Base-by-base conservation (phyloP, 352 stramenopile species). In the Blastocystis hominis region DNA sequence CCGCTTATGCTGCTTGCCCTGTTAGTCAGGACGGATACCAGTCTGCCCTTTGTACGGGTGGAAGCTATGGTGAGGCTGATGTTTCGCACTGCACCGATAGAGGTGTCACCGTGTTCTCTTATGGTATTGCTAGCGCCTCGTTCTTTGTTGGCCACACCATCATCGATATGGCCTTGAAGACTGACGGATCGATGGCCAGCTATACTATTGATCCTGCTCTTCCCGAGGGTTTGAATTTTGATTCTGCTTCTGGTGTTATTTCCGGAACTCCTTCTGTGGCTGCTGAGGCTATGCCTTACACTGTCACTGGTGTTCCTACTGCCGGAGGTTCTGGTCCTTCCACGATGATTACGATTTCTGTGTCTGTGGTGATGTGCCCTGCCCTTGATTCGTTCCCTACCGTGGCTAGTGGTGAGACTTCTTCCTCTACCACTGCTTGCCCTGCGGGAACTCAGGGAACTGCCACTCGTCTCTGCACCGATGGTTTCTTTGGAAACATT, bases 21-120 rank as follows among this genome's bases (percentile, higher is more conserved):
- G n/a, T n/a, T 3, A 64, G 36, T 34, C 24, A 46, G 7, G 70
- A 80, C 46, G 70, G 70, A 64, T 80, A 62, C 0, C 44, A 38
- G 36, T 80, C 70, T 64, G 70, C 70, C 36, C 10, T 62, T 1
- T 80, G 70, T 0, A 64, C 50, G 10, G 1, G 9, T 24, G 24
- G 0, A 44, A 1, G 17, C 6, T 80, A 62, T 46, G 46, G 50
- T n/a, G 3, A 62, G 17, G 36, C 70, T 20, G 70, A 80, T 80
- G 13, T 40, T 15, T 61, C 40, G n/a, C 70, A 80, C 44, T 80
- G 70, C 30, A 62, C 44, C 9, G 0, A 42, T 9, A 36, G 70
- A 40, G 53, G 4, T 3, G 53, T 42, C 17, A 62, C 70, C 63
- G 42, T 80, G 20, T 80, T 80, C 70, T 80, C 70, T 24, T 80